Evolutionary conservation across 129 eudicot species (phyloP).

Genomic region (Chrysanthemum makinoi): DNA sequence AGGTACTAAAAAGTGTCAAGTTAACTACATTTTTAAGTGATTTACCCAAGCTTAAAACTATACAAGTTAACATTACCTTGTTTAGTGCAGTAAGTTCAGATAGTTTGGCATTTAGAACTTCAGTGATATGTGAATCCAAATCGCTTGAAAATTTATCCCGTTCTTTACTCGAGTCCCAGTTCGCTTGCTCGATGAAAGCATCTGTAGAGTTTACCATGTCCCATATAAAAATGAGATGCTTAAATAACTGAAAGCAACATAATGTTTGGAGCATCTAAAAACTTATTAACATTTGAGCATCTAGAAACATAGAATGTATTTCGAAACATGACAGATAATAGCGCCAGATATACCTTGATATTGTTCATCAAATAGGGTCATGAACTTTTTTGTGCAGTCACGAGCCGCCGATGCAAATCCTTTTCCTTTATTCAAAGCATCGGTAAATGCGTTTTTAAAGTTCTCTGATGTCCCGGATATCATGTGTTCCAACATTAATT

Average conservation of each 20-base stretch:
- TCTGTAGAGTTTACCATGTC: conserved; percentile 37
- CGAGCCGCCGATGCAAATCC: conserved; percentile 66
- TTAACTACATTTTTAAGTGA: too few species aligned
- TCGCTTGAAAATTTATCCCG: conserved; percentile 66
- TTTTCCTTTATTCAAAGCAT: conserved; percentile 61
- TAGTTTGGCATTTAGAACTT: conserved; percentile 57
- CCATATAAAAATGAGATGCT: not conserved
- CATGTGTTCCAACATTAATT: conserved; percentile 60
- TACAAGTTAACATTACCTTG: conserved; percentile 46
- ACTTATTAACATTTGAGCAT: too few species aligned
- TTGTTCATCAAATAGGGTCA: conserved; percentile 54
- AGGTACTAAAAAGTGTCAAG: too few species aligned
- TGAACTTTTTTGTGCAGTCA: conserved; percentile 43
- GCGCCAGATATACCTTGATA: conserved; percentile 52
- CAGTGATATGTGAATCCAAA: conserved; percentile 66
- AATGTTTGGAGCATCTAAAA: too few species aligned
- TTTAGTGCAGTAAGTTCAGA: conserved; percentile 58
- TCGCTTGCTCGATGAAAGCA: conserved; percentile 58
- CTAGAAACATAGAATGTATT: too few species aligned
- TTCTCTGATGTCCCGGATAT: conserved; percentile 55
- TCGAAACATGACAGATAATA: not conserved
- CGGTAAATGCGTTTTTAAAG: conserved; percentile 60
- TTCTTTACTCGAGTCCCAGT: conserved; percentile 71
- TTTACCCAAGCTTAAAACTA: too few species aligned
- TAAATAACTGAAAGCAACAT: not conserved